Evolutionary conservation across 1,284 basidiomycete genomes (phyloP), one percentile per base, ranked within the genome.

Genomic region (Pholiota adiposa): DNA sequence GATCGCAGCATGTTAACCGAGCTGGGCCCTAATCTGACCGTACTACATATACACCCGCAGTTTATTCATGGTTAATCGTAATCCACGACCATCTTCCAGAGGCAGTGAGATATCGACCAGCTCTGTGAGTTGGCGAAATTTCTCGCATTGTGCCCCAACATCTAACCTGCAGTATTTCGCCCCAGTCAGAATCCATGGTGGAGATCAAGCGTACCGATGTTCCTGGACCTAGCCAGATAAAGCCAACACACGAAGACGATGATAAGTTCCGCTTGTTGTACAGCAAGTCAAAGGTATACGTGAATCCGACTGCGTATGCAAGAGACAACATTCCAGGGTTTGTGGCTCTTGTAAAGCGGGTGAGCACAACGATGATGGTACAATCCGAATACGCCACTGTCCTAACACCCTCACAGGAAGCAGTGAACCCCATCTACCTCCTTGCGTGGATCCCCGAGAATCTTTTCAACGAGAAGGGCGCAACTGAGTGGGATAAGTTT

Each of bases 301-400:
- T 97, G 48, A 95, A 98, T 69, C 96, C 97, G 0, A 97, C 95
- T 0, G 88, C 92, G 2, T 96, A 96, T 71, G 83, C 90, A 2
- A 84, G 90, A 67, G 96, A 98, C 76, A 97, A 98, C 73, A 92
- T 98, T 29, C 87, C 94, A 3, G 97, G 97, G 3, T 97, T 96
- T 72, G 86, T 95, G 5, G 88, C 90, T 12, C 82, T 98, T 59
- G 94, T 97, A 14, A 94, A 91, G 76, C 83, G 86, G 72, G 91
- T 89, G 67, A 58, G 86, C 79, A 50, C 51, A 18, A 33, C 38
- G 12, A 21, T 52, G 18, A 36, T 33, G n/a, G n/a, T n/a, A n/a
- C n/a, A n/a, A n/a, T n/a, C n/a, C n/a, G n/a, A 50, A 43, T 40
- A 19, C 55, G 34, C 11, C 3, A n/a, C 27, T 44, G 52, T 56